Percentiles rank a stretch among this genome's conserved stretches.
Evolutionary conservation across 805 yeast species (phyloP).

Genomic region (Barnettozyma sucrosica): DNA sequence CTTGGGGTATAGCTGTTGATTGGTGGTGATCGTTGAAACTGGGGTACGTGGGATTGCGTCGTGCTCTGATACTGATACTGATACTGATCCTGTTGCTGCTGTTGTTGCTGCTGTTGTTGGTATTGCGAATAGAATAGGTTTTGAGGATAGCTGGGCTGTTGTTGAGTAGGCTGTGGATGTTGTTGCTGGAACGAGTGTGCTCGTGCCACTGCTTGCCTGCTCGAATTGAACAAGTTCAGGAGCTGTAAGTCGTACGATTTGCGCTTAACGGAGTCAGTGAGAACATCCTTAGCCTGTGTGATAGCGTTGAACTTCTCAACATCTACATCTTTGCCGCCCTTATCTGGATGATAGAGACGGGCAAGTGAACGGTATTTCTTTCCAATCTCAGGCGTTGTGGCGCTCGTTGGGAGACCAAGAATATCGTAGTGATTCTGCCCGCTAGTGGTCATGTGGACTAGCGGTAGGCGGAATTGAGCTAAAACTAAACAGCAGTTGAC

Average conservation of each 20-base stretch:
- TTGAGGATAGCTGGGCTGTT: not conserved
- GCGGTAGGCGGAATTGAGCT: not conserved
- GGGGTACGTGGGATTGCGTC: not conserved
- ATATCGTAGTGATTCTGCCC: slow-evolving; percentile 22
- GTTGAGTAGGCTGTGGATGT: not conserved
- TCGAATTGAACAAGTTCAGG: not conserved
- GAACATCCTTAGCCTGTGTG: slow-evolving; percentile 29
- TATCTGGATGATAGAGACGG: slow-evolving; percentile 43
- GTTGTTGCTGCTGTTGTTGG: not conserved
- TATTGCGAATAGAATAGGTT: not conserved
- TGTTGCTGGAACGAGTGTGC: not conserved
- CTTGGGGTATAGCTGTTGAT: not conserved
- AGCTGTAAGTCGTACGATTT: not conserved
- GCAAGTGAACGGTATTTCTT: slow-evolving; percentile 38
- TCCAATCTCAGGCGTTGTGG: slow-evolving; percentile 26
- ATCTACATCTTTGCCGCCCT: slow-evolving; percentile 17
- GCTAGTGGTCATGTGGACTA: not conserved
- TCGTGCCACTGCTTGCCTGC: not conserved
- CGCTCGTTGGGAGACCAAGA: slow-evolving; percentile 23
- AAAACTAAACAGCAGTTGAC: no score
- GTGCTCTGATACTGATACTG: not conserved
- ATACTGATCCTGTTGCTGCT: not conserved
- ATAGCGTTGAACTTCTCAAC: slow-evolving; percentile 29
- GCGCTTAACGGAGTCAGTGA: slow-evolving; percentile 20
- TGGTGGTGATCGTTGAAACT: not conserved